Evolutionary conservation across 345 rosid genomes (phyloP), one percentile per base, ranked within the genome.

Genomic region (Murraya paniculata): DNA sequence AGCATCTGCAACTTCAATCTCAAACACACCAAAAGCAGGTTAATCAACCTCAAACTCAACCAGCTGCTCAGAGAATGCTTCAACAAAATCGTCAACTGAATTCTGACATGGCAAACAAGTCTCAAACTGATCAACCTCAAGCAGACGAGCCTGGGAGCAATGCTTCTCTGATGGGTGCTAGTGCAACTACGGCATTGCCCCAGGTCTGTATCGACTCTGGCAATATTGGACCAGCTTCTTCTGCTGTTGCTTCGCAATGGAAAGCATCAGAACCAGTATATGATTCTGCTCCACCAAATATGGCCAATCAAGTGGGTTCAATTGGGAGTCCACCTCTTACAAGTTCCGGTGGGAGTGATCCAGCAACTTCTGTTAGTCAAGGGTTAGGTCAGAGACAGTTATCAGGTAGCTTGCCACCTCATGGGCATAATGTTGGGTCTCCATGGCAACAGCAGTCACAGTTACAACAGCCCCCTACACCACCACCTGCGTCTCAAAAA

Each of bases 381-480:
- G 80, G 89, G 55, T 84, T 83, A 81, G 90, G 87, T 68, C 92
- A 87, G 83, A 88, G 89, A 87, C 89, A 88, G 75, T 59, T 88
- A 76, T 81, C 97, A 75, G 93, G 91, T 82, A 81, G 89, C 78
- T 81, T 88, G 82, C 69, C 87, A 76, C 82, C 79, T 78, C 90
- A 85, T 18, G 86, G 83, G 38, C 89, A 80, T 38, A 81, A 81
- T 73, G 85, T 77, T 50, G 87, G 86, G 72, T 69, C 82, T 60
- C 88, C 82, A 81, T 78, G 86, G 91, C 91, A 86, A 64, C 87
- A 84, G 77, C 89, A 87, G 75, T 71, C 85, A 70, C 88, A 84
- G 76, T 74, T 74, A 83, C 82, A 81, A 67, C 89, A 77, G 72
- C 84, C 94, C 61, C 65, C 89, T 13, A 64, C 78, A 35, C 85